Base-by-base conservation (phyloP, 768 basidiomycete genomes). In the Suillus bovinus region DNA sequence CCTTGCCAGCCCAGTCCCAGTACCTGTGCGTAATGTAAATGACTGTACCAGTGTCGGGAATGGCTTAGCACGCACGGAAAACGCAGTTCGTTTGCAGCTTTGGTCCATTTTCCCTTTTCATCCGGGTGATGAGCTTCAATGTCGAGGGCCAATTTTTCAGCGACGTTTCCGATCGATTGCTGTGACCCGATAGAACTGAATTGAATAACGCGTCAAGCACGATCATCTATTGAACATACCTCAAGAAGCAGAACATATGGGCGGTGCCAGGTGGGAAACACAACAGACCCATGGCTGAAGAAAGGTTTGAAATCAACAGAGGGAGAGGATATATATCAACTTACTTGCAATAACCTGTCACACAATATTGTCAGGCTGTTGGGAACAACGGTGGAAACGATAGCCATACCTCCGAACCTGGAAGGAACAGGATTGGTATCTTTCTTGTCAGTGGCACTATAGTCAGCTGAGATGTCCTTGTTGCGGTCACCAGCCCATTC, bases 1-100 rank as follows among this genome's bases (percentile, higher is more conserved):
- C 60, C 13, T 64, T 65, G 29, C 65, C 72, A 2, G 67, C 72
- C 71, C 72, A 74, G 59, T 74, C 70, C 71, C 72, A 74, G 57
- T 68, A 72, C 38, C 69, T 73, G 52, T 16, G 24, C 5, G 31
- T 17, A 22, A 63, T 17, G 8, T 42, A 38, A 42, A 50, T 3
- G 22, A 34, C 13, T 46, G 41, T 13, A 22, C 24, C n/a, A 41
- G 22, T 27, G n/a, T 34, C 22, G 7, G 8, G n/a, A 39, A 46
- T 11, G 47, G 52, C 24, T 14, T 29, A 22, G 20, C 39, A 64
- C 72, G 17, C n/a, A 69, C 71, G 73, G 73, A 53, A 72, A 74
- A 6, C 72, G 66, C 34, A 73, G 58, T 41, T 71, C 58, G 36
- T 68, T 65, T 14, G 72, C 71, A 27, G 65, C 62, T 4, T 47